Evolutionary conservation across 1,139 yeast species (phyloP), one percentile per base, ranked within the genome.

Genomic region (Debaryomyces sp.): DNA sequence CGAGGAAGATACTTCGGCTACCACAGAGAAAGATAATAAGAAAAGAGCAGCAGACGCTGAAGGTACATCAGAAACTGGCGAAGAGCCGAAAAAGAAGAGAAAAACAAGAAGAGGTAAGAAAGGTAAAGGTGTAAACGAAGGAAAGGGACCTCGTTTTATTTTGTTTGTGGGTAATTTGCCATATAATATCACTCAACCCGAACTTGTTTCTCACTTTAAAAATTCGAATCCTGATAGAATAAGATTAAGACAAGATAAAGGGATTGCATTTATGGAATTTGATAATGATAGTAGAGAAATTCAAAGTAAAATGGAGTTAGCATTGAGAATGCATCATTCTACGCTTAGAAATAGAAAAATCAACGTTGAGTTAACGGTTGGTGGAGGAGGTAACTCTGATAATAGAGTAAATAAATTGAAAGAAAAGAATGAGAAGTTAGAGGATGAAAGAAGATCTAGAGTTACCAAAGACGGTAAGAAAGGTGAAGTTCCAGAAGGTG

Each of bases 351-450:
- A 80, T 48, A 78, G 97, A 55, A 88, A 84, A 64, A 90, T 94
- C 61, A 94, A 94, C 62, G 98, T 94, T 30, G 99, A 94, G 68
- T 78, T 94, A 60, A 94, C 98, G 1, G 99, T 90, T 43, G 99
- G 99, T 46, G 99, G 99, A 42, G 99, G 99, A 40, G 99, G 99
- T 45, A 92, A 92, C 66, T 85, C 96, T 6, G 77, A 78, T 48
- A 77, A 73, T 35, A 77, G 99, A 57, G 63, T 82, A 50, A 79
- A 80, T 43, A 94, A 94, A 70, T 78, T 94, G 59, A 82, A 82
- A 62, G 82, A 80, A 46, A 92, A 94, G 76, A 91, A 92, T 64
- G 87, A 82, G 45, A 86, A 85, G 60, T 70, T 90, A 56, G 77
- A 77, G 38, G 84, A 76, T 36, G 95, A 90, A 58, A 76, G 88